Conservation (phyloP, 495 filamentous ascomycete species). For the Coniosporium apollinis region DNA sequence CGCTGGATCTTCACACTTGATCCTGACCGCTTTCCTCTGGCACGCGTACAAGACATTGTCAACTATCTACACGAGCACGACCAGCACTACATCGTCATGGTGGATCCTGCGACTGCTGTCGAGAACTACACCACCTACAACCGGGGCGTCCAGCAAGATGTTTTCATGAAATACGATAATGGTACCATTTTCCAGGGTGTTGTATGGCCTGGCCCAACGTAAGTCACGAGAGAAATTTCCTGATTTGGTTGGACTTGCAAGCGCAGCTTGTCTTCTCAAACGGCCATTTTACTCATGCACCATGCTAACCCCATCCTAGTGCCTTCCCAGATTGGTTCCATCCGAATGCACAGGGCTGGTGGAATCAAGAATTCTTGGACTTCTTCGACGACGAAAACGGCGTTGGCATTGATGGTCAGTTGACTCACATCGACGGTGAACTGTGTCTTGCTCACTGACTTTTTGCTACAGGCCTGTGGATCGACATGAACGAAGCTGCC, state of each 20-base stretch:
- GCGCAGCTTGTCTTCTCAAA: too few relatives aligned
- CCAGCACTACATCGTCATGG: conserved; percentile 53
- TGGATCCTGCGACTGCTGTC: conserved; percentile 66
- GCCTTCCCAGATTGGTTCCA: conserved; percentile 80
- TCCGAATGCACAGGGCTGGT: conserved; percentile 46
- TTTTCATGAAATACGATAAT: conserved; percentile 49
- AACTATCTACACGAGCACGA: conserved; percentile 52
- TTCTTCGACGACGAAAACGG: conserved; percentile 54
- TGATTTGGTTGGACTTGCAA: too few relatives aligned
- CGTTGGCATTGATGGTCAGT: conserved; percentile 69
- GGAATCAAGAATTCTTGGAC: conserved; percentile 50
- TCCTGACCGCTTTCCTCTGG: conserved; percentile 50
- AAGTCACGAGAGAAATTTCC: too few relatives aligned
- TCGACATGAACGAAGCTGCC: conserved; percentile 23
- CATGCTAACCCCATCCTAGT: too few relatives aligned
- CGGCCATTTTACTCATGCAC: too few relatives aligned
- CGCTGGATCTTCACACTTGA: conserved; percentile 61
- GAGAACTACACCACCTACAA: conserved; percentile 49
- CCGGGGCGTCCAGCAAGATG: conserved; percentile 39
- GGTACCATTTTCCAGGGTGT: conserved; percentile 56
- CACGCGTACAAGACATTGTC: conserved; percentile 51
- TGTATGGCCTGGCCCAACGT: conserved; percentile 76
- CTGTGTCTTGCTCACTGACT: background rate
- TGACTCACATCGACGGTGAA: conserved; percentile 68
- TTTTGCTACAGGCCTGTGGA: background rate